Percentiles rank a stretch among this genome's conserved stretches.
phyloP scores from a whole-genome alignment of 805 yeast species.

The Zygosaccharomyces lentus region DNA sequence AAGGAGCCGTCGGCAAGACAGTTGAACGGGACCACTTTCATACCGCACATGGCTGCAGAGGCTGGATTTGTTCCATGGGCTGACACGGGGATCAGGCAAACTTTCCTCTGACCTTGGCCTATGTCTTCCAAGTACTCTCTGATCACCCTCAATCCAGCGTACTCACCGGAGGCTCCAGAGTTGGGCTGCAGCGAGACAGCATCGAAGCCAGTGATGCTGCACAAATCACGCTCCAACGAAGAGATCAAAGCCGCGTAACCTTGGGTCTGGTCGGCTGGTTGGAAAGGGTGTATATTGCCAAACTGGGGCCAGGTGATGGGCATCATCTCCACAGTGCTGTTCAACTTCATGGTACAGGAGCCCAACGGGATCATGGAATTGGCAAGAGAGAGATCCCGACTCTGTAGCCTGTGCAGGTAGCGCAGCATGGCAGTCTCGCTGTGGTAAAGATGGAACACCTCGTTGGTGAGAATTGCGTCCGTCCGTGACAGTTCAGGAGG shows the following conservation, averaged over 20 bases:
- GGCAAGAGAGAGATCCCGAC: slow-evolving; percentile 87
- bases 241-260: slow-evolving; percentile 75
- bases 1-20: slow-evolving; percentile 83
- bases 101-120: slow-evolving; percentile 70
- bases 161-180: slow-evolving; percentile 98
- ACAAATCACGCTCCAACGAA: slow-evolving; percentile 79
- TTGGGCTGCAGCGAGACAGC: slow-evolving; percentile 93
- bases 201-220: slow-evolving; percentile 89
- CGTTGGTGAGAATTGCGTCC: slow-evolving; percentile 59
- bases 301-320: slow-evolving; percentile 95
- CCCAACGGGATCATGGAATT: slow-evolving; percentile 97
- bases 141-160: slow-evolving; percentile 86
- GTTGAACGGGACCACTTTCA: slow-evolving; percentile 89
- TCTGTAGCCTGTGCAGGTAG: slow-evolving; percentile 78
- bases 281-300: slow-evolving; percentile 85
- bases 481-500: slow-evolving; percentile 50
- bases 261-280: slow-evolving; percentile 79
- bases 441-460: slow-evolving; percentile 81
- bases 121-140: slow-evolving; percentile 64
- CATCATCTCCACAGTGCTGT: slow-evolving; percentile 91
- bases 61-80: slow-evolving; percentile 99
- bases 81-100: slow-evolving; percentile 92
- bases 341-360: slow-evolving; percentile 96
- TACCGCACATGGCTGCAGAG: slow-evolving; percentile 94
- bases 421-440: slow-evolving; percentile 94